Base-by-base conservation (phyloP, 345 rosid species). In the Aquilaria yunnanensis region DNA sequence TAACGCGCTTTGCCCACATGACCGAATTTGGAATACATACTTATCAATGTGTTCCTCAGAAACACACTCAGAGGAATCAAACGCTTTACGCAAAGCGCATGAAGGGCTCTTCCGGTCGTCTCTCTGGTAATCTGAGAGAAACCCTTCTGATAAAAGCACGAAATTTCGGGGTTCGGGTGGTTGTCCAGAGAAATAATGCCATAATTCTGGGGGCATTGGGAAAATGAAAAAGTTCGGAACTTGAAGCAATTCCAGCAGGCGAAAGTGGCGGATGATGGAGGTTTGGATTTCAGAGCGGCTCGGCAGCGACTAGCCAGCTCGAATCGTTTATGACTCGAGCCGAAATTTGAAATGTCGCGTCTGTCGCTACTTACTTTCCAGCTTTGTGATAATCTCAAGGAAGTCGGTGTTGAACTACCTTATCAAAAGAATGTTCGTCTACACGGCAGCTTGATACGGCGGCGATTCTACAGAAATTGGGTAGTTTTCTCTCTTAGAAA, bases 41-140 rank as follows among this genome's bases (percentile, higher is more conserved):
- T 75, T 3, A 87, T 79, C 81, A 89, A 79, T 2, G 97, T 89
- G 73, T 92, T 92, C 32, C 54, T 72, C 34, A 69, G 75, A 29
- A 89, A 71, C 54, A 77, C 78, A 57, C 85, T 69, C 6, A 68
- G 60, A 61, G 66, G 78, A 61, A 69, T 32, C 53, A 87, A 48
- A 47, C 89, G 90, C 69, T 76, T 78, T 9, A 87, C 53, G 74
- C 85, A 89, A 56, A 85, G 92, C 14, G 84, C 95, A 14, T 92
- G 98, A 8, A 92, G 58, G 65, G 96, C 85, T 75, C 63, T 85
- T 10, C 95, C 96, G 10, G 78, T 70, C 52, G 41, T 16, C 62
- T 77, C 77, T 31, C 58, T 65, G 69, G 75, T 79, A 77, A 89
- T 82, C 67, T 80, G 83, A 12, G 98, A 87, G 80, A 92, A 92